Evolutionary conservation across 345 rosid genomes (phyloP), one percentile per base, ranked within the genome.

Genomic region (Salix koriyanagi): DNA sequence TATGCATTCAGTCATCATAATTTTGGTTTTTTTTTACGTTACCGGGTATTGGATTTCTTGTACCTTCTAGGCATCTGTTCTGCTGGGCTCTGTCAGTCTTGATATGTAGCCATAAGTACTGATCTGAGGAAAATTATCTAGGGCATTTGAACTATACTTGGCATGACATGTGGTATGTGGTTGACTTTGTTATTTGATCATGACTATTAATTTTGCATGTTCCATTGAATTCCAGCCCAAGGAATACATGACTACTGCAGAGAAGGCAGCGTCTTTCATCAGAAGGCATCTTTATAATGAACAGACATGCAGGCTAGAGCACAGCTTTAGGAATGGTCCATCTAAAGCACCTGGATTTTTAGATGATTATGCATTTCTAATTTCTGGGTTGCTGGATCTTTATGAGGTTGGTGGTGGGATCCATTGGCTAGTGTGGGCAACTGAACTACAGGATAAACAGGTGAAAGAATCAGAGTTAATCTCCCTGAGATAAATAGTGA

Each of bases 351-450:
- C 99, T 16, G 99, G 93, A 65, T 95, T 95, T 75, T 77, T 95
- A 81, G 99, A 94, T 56, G 98, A 94, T 85, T 94, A 94, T 81
- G 97, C 98, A 69, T 95, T 95, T 83, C 85, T 95, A 44, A 91
- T 95, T 81, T 76, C 92, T 71, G 97, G 96, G 25, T 83, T 95
- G 72, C 86, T 95, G 52, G 97, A 95, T 87, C 86, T 95, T 30
- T 95, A 89, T 37, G 97, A 91, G 87, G 85, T 65, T 66, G 99
- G 97, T 67, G 89, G 97, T 67, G 87, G 78, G 23, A 77, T 76
- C 9, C 44, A 77, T 15, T 95, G 97, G 97, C 85, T 92, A 26
- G 83, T 84, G 70, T 95, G 99, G 99, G 97, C 94, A 0, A 86
- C 76, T 52, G 83, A 89, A 81, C 90, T 95, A n/a, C 99, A 95